A percentile compares a stretch with the other conserved stretches of the same genome.
Conservation (phyloP, 768 basidiomycete species). For the Collybia nuda region DNA sequence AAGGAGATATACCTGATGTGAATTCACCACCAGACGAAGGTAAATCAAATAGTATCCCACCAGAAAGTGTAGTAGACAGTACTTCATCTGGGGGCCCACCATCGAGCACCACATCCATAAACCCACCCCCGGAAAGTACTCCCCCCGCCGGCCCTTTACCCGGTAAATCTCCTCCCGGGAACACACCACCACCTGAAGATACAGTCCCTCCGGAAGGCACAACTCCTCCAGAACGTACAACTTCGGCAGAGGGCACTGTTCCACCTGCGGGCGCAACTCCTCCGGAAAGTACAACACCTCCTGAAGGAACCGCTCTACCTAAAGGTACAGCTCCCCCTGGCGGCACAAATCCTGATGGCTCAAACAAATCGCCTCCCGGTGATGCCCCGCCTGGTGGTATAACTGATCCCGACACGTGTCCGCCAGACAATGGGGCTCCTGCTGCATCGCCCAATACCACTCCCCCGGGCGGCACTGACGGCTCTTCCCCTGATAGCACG, state of each 20-base stretch:
- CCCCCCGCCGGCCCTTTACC: background rate
- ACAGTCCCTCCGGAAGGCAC: background rate
- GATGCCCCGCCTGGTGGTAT: background rate
- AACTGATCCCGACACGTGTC: background rate
- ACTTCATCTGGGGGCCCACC: too few species aligned
- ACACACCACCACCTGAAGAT: background rate
- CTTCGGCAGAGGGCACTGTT: background rate
- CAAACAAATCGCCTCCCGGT: background rate
- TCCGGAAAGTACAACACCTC: background rate
- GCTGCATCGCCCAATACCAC: background rate
- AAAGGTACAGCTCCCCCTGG: background rate
- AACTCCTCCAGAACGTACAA: background rate
- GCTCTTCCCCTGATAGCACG: background rate
- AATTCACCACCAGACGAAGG: too few species aligned
- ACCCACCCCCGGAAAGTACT: background rate
- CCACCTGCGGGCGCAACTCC: background rate
- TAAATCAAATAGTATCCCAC: too few species aligned
- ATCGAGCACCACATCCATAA: background rate
- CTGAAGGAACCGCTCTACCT: background rate
- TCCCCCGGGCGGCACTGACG: background rate
- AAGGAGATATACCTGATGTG: too few species aligned
- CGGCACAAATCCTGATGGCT: background rate
- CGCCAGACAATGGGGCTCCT: background rate
- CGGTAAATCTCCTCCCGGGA: too few species aligned
- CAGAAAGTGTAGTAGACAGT: too few species aligned